These are phyloP conservation scores for Aspergillus carlsbadensis DNA, from an alignment of 495 filamentous ascomycete species.

Conservation along the genomic window DNA sequence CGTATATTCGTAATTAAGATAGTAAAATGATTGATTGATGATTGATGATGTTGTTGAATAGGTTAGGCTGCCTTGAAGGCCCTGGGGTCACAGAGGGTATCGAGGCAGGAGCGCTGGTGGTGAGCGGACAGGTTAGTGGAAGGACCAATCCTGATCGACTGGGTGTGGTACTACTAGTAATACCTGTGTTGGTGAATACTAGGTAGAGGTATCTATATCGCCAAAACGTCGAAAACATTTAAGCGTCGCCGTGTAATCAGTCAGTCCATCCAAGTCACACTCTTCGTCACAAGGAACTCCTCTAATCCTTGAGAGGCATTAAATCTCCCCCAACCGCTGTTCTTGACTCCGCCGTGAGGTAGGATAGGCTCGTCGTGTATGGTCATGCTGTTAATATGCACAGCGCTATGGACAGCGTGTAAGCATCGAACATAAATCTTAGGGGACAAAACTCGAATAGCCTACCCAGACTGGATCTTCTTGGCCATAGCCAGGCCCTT, in stretches of 20 bases:
- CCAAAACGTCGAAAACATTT: no score
- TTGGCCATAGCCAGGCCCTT: constrained; percentile 43
- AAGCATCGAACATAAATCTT: neutral
- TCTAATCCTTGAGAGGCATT: constrained; percentile 54
- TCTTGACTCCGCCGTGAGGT: constrained; percentile 84
- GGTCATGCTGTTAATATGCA: constrained; percentile 88
- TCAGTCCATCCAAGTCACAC: constrained; percentile 66
- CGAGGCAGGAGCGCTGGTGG: no score
- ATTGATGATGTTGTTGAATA: no score
- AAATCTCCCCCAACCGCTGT: constrained; percentile 74
- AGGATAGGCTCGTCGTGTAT: constrained; percentile 79
- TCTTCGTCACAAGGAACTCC: constrained; percentile 83
- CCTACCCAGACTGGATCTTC: constrained; percentile 47
- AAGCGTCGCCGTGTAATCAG: neutral
- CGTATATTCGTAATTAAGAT: no score
- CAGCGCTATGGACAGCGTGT: constrained; percentile 42
- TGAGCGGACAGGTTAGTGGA: no score
- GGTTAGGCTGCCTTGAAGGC: no score
- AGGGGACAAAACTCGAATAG: neutral
- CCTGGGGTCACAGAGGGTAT: no score
- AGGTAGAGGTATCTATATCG: no score
- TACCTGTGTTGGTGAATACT: no score
- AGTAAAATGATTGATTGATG: no score
- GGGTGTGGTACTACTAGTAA: no score
- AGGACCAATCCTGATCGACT: no score